Base-by-base conservation (phyloP, 371 early-diverging fungal genomes). In the Mucor piriformis region DNA sequence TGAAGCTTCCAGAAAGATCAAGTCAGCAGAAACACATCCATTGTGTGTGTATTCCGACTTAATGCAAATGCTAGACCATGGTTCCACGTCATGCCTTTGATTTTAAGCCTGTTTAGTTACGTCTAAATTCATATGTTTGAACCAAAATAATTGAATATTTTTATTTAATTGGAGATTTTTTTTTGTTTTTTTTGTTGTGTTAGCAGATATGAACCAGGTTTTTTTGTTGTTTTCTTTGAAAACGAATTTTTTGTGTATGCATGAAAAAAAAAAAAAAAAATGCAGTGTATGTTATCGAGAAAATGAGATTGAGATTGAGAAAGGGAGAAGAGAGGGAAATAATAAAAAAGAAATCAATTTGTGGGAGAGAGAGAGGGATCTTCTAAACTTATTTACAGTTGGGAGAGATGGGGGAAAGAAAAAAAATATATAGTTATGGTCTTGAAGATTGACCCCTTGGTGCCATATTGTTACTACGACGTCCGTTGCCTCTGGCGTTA, bases 351-450 rank as follows among this genome's bases (percentile, higher is more conserved):
- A 58, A 49, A 40, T 58, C 32, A 50, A 40, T 24, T 46, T 49
- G 49, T 49, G n/a, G 13, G 49, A n/a, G 44, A 10, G 27, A 49
- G 49, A n/a, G 49, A n/a, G 58, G 58, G 58, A 50, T 57, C 58
- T 57, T 57, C 58, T 57, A 57, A 57, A 57, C 58, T 50, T 57
- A 57, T 57, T 57, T 57, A 57, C 58, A 57, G 42, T 56, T 38
- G 49, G 15, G 32, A 37, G 7, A 48, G 25, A 57, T 25, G 37
- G 3, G 11, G 18, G 25, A 24, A 46, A 27, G 20, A 35, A 38
- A 51, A 51, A 7, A 23, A 24, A 43, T 18, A 20, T 8, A 10
- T 21, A 11, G 20, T 60, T 60, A 60, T 47, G 60, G 37, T 60
- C 60, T 60, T 46, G 60, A 60, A 60, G 60, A 60, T 53, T 34